phyloP scores from a whole-genome alignment of 208 protist genomes.

The Dictyostelium gargantuum region DNA sequence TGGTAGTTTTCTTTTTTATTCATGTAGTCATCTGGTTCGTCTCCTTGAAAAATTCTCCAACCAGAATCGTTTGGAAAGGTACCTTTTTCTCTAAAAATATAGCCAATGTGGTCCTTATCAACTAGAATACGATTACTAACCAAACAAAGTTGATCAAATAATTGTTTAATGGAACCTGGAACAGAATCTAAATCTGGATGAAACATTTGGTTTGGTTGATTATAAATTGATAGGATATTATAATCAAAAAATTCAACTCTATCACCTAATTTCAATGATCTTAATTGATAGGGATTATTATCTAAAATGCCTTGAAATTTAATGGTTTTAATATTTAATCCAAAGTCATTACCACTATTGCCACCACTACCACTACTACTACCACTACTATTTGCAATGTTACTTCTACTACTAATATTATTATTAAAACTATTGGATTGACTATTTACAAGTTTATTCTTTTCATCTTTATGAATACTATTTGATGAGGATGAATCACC shows the following conservation, averaged over 20 bases:
- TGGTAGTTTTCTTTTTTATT: neutral
- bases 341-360: neutral
- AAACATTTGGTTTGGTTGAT: neutral
- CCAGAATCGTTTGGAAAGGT: slow-evolving; percentile 24
- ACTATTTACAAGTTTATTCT: neutral
- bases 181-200: neutral
- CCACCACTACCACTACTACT: neutral
- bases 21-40: slow-evolving; percentile 31
- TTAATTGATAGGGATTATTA: neutral
- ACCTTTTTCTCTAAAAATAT: slow-evolving; percentile 32
- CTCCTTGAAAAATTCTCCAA: slow-evolving; percentile 34
- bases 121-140: neutral
- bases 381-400: neutral
- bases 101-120: neutral
- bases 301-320: neutral
- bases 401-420: neutral
- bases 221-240: neutral
- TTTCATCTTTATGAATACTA: neutral
- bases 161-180: neutral
- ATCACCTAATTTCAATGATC: neutral
- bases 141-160: neutral
- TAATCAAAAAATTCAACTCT: neutral
- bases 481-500: neutral
- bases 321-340: neutral
- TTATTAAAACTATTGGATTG: neutral